phyloP scores from a whole-genome alignment of 345 rosid genomes.

The Sonneratia caseolaris region DNA sequence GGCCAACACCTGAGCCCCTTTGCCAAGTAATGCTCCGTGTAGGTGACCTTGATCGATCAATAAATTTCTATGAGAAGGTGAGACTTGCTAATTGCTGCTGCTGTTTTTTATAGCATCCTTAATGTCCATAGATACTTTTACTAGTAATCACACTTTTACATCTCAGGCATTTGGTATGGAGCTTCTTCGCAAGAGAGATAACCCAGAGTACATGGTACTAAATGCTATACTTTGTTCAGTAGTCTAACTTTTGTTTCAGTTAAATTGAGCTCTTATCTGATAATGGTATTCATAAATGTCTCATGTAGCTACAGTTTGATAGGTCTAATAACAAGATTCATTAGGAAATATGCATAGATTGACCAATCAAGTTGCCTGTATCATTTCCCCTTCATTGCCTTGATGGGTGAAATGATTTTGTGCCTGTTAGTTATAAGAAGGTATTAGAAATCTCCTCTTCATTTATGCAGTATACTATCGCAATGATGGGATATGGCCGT shows the following conservation, averaged over 20 bases:
- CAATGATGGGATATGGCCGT: slow-evolving; percentile 93
- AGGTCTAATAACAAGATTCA: not conserved
- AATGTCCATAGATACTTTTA: not conserved
- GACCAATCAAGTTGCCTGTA: too few species aligned
- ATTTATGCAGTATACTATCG: slow-evolving; percentile 53
- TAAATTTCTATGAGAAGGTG: slow-evolving; percentile 91
- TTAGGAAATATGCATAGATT: not conserved
- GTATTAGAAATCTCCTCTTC: not conserved
- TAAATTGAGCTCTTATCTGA: not conserved
- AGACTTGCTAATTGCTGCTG: slow-evolving; percentile 7
- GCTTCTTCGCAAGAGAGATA: slow-evolving; percentile 83
- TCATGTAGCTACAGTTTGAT: not conserved
- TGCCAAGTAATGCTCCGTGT: slow-evolving; percentile 99
- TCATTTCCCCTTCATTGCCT: too few species aligned
- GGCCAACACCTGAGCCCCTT: slow-evolving; percentile 93
- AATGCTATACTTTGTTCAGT: not conserved
- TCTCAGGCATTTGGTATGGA: slow-evolving; percentile 95
- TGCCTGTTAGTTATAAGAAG: too few species aligned
- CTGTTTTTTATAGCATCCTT: not conserved
- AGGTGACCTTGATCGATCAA: slow-evolving; percentile 86
- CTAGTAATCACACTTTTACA: not conserved
- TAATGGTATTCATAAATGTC: not conserved
- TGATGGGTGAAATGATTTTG: too few species aligned
- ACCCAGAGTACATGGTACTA: slow-evolving; percentile 82
- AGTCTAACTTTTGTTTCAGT: not conserved